Percentiles rank a stretch among this genome's conserved stretches.
phyloP scores from a whole-genome alignment of 257 asterid genomes.

The Forsythia suspensa region DNA sequence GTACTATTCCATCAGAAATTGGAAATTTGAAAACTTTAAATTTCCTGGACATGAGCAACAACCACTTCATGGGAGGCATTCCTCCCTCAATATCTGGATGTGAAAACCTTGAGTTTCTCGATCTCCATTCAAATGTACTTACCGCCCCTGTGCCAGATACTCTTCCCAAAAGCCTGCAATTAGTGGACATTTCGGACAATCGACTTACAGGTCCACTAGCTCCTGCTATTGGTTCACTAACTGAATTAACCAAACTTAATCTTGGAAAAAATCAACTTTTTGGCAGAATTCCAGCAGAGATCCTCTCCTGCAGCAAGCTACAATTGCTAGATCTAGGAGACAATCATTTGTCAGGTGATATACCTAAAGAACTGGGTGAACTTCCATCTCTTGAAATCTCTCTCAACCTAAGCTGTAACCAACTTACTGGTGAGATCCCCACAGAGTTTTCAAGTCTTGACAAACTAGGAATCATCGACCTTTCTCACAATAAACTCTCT shows the following conservation, averaged over 20 bases:
- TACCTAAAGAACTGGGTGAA: conserved; percentile 69
- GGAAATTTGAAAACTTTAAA: conserved; percentile 63
- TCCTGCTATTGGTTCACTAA: conserved; percentile 53
- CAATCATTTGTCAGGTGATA: conserved; percentile 66
- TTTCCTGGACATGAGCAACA: conserved; percentile 76
- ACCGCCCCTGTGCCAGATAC: conserved; percentile 63
- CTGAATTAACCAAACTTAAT: conserved; percentile 72
- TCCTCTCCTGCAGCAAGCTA: conserved; percentile 65
- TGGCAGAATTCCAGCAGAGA: conserved; percentile 71
- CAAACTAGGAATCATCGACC: conserved; percentile 74
- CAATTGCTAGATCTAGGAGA: conserved; percentile 82
- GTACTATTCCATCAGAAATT: conserved; percentile 85
- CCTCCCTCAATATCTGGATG: conserved; percentile 68
- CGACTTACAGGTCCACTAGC: conserved; percentile 56
- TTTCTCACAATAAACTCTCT: conserved; percentile 76
- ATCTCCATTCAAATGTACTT: conserved; percentile 72
- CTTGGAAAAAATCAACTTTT: conserved; percentile 68
- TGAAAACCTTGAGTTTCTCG: conserved; percentile 80
- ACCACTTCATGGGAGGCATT: conserved; percentile 63
- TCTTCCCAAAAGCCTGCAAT: conserved; percentile 70
- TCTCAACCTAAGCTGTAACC: conserved; percentile 88
- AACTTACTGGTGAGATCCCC: conserved; percentile 75
- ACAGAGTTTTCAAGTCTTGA: conserved; percentile 62
- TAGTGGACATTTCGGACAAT: conserved; percentile 78
- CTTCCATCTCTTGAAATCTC: conserved; percentile 89